phyloP scores from a whole-genome alignment of 495 filamentous ascomycete genomes.

The Tuber calosporum region DNA sequence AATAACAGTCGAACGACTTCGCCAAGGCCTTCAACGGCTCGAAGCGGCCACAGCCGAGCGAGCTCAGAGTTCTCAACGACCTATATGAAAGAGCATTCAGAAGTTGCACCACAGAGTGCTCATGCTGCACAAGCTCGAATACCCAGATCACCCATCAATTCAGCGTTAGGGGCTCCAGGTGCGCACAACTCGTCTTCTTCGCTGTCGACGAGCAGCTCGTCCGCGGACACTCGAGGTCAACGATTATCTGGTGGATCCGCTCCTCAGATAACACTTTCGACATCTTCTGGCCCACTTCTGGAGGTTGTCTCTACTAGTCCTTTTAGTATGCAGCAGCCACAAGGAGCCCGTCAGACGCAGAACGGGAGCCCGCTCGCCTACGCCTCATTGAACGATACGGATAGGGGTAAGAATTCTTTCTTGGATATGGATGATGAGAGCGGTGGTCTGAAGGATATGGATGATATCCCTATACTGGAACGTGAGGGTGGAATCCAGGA shows the following conservation, averaged over 20 bases:
- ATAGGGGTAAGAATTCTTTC: slow-evolving; percentile 48
- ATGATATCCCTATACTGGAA: slow-evolving; percentile 56
- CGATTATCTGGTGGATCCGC: slow-evolving; percentile 20
- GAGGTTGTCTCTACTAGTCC: slow-evolving; percentile 38
- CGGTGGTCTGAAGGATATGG: slow-evolving; percentile 48
- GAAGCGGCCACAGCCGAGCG: slow-evolving; percentile 55
- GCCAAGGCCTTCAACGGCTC: slow-evolving; percentile 41
- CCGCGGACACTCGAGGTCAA: slow-evolving; percentile 18
- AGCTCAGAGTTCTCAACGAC: slow-evolving; percentile 56
- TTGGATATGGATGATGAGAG: slow-evolving; percentile 57
- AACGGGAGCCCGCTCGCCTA: slow-evolving; percentile 21
- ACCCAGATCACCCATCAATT: slow-evolving; percentile 29
- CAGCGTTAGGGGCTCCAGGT: slow-evolving; percentile 25
- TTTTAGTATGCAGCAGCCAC: slow-evolving; percentile 39
- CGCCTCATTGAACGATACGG: slow-evolving; percentile 18
- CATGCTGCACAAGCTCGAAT: slow-evolving; percentile 23
- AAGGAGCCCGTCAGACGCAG: slow-evolving; percentile 11
- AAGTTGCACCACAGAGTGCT: slow-evolving; percentile 20
- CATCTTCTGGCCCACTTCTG: slow-evolving; percentile 30
- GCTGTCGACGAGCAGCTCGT: slow-evolving; percentile 12
- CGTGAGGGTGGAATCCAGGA: slow-evolving; percentile 44
- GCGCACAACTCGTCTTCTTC: slow-evolving; percentile 19
- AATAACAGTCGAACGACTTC: slow-evolving; percentile 39
- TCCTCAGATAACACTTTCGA: slow-evolving; percentile 36
- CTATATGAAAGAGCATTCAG: slow-evolving; percentile 36